Base-by-base conservation (phyloP, 306 rosid genomes). In the Citrullus colocynthis region DNA sequence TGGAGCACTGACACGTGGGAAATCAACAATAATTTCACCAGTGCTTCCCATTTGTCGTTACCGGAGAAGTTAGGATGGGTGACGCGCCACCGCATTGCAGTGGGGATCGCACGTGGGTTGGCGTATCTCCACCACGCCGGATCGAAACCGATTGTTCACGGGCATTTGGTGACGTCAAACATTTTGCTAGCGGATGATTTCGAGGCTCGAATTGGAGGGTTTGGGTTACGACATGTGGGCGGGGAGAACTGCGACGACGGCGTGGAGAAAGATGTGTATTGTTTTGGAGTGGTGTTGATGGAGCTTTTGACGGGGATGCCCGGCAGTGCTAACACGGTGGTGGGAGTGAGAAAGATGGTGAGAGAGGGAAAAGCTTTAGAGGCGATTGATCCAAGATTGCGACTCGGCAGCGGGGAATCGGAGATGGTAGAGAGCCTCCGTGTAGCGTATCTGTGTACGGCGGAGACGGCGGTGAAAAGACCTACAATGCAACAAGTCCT, bases 1-100 rank as follows among this genome's bases (percentile, higher is more conserved):
- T 95, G 99, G 99, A 91, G 89, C 15, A 80, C 85, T 0, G 99
- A 95, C 88, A 95, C 91, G 81, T 95, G 99, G 99, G 96, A 94
- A 74, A 78, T 86, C 44, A 88, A 84, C 51, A 85, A 85, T 21
- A 28, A 48, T 28, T 6, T 3, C 20, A 2, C 5, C 0, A 9
- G 9, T 37, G 90, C 79, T 11, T 82, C 88, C 24, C 83, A 81
- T 8, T 16, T 54, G 2, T 72, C 84, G 0, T 81, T 91, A 0
- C 91, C 88, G 0, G 98, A 89, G 74, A 92, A 86, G 76, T 83
- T 88, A 80, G 89, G 86, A 0, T 95, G 99, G 99, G 81, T 79
- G 10, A 87, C 87, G 82, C 98, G 98, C 79, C 99, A 95, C 89
- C 92, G 96, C 37, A 89, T 95, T 0, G 93, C 99, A 0, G 87